Base-by-base conservation (phyloP, 2,329 filamentous ascomycete species). In the Ascochyta fabae region DNA sequence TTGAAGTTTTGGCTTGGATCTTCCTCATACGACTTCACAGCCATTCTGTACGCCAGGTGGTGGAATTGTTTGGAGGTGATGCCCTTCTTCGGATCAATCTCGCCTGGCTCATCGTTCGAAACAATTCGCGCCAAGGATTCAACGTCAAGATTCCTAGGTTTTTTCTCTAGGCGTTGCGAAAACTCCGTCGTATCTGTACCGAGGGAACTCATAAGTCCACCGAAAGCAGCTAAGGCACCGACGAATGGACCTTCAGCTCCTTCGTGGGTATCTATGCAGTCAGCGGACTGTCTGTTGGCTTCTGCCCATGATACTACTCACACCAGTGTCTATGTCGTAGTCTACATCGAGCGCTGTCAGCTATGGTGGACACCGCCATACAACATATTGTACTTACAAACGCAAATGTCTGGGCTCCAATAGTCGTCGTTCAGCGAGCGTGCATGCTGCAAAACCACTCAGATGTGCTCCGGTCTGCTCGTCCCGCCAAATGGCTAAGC, bases 301-400 rank as follows among this genome's bases (percentile, higher is more conserved):
- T 8, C 4, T 10, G 8, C 3, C 15, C 16, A 12, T 12, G 3
- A 26, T 8, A 29, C 5, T 16, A 53, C 60, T 53, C 48, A 65
- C 62, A 65, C 63, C 62, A 66, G 31, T 63, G 56, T 48, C 59
- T 60, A 23, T 66, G 63, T 15, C 53, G 63, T 19, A 65, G 35
- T 19, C 60, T 62, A 23, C 8, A 16, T 19, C 23, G 10, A n/a
- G 23, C 23, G 2, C 39, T 6, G 23, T 58, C 9, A 58, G 55
- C 40, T 19, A 22, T 26, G 6, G 12, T 9, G 4, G 24, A 8
- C 12, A 23, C 6, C 19, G 8, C 12, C n/a, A 12, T 44, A 6
- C 24, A 15, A n/a, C 15, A 1, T 4, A 2, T 6, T n/a, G 5
- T n/a, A 50, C 60, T 58, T 50, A 61, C 55, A 66, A 31, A 22